Conservation (phyloP, 2,329 filamentous ascomycete species). For the Calonectria montana region DNA sequence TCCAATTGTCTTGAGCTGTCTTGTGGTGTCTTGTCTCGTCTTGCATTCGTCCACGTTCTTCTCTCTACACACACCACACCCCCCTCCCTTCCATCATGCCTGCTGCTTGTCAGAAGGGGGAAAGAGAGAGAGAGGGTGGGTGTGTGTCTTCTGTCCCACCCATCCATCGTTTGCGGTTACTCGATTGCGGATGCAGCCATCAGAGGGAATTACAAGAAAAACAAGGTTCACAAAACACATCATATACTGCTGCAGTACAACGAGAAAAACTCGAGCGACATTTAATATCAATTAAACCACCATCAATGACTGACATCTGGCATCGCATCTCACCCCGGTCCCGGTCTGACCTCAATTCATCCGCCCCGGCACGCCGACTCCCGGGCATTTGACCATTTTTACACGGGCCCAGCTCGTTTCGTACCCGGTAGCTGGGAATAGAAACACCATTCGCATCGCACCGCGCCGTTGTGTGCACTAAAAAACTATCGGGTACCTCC, state of each 20-base stretch:
- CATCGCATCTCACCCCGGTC: conserved; percentile 7
- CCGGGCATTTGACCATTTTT: conserved; percentile 5
- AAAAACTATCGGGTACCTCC: conserved; percentile 8
- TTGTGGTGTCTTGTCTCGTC: not conserved
- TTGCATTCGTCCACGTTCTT: not conserved
- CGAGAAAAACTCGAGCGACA: not conserved
- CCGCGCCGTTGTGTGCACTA: conserved; percentile 6
- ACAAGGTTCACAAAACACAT: not conserved
- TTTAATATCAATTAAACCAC: conserved; percentile 2
- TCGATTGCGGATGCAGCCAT: not conserved
- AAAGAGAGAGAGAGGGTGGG: not conserved
- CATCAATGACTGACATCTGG: not conserved
- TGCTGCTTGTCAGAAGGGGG: too few relatives aligned
- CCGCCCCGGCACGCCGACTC: conserved; percentile 3
- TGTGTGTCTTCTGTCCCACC: not conserved
- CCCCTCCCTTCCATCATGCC: not conserved
- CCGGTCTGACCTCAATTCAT: not conserved
- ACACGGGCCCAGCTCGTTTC: not conserved
- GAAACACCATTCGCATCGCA: conserved; percentile 7
- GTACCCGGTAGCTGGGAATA: conserved; percentile 16
- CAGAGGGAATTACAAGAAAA: conserved; percentile 5
- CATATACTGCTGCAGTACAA: not conserved
- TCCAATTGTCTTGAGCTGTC: not conserved
- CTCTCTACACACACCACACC: not conserved
- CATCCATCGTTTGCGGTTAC: not conserved